Evolutionary conservation across 164 flowering plant genomes (phyloP).

Genomic region (Platanus orientalis): DNA sequence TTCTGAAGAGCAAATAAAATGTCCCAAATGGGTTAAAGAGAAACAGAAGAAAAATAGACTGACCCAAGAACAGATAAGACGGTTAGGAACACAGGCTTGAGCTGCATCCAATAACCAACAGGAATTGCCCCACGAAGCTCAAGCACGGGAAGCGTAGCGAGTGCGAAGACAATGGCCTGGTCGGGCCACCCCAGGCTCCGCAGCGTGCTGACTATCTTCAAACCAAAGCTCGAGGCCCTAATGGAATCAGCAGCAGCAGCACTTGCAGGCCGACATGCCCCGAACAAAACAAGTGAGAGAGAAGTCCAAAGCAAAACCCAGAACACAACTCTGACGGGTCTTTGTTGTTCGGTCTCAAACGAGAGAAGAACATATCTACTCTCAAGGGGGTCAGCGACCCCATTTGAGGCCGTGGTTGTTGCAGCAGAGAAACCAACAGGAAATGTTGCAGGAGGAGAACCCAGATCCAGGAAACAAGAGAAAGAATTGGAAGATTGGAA

Average conservation of each 20-base stretch:
- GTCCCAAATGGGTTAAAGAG: background rate
- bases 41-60: conserved; percentile 2
- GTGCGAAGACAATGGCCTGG: conserved; percentile 80
- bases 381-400: conserved; percentile 18
- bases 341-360: conserved; percentile 11
- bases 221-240: conserved; percentile 66
- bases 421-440: background rate
- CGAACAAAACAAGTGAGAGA: conserved; percentile 47
- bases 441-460: background rate
- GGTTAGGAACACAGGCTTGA: conserved; percentile 63
- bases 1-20: background rate
- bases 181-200: conserved; percentile 80
- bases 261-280: conserved; percentile 48
- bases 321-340: conserved; percentile 36
- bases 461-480: background rate
- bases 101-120: conserved; percentile 99
- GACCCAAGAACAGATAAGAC: conserved; percentile 69
- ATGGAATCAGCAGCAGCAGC: conserved; percentile 65
- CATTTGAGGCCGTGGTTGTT: conserved; percentile 24
- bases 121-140: conserved; percentile 99
- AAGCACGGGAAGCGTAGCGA: conserved; percentile 86
- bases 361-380: conserved; percentile 16
- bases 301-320: conserved; percentile 79
- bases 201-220: conserved; percentile 58
- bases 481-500: conserved; percentile 8